A percentile compares a stretch with the other conserved stretches of the same genome.
Evolutionary conservation across 1,139 yeast genomes (phyloP).

Genomic region (Diutina pseudorugosa): DNA sequence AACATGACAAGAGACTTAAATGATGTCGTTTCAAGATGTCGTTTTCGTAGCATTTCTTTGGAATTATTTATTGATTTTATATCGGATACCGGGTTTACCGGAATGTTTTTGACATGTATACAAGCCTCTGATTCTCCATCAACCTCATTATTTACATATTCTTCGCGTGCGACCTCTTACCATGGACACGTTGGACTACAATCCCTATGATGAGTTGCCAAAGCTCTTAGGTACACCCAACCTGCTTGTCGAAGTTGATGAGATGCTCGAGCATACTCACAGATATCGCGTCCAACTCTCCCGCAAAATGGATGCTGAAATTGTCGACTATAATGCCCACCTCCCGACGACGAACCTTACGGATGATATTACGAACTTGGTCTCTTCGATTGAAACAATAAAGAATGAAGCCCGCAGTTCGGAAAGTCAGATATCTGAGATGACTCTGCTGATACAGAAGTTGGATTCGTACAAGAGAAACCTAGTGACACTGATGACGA

Average conservation of each 20-base stretch:
- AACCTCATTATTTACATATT: too few relatives aligned
- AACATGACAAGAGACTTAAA: neutral
- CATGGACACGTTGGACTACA: constrained; percentile 12
- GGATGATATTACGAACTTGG: constrained; percentile 33
- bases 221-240: constrained; percentile 29
- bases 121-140: too few relatives aligned
- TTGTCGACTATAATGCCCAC: constrained; percentile 17
- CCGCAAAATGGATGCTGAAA: constrained; percentile 21
- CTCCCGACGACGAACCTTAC: constrained; percentile 12
- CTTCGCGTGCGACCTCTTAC: neutral
- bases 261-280: constrained; percentile 24
- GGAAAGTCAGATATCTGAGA: constrained; percentile 48
- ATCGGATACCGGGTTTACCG: too few relatives aligned
- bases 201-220: constrained; percentile 23
- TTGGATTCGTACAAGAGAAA: constrained; percentile 78
- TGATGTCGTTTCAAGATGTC: neutral
- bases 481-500: constrained; percentile 72
- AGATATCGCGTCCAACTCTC: constrained; percentile 36
- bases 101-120: too few relatives aligned
- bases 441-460: constrained; percentile 68
- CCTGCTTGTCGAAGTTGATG: constrained; percentile 34
- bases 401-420: constrained; percentile 28
- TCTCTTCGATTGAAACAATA: constrained; percentile 21
- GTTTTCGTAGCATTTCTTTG: neutral
- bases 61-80: too few relatives aligned